Percentiles rank a stretch among this genome's conserved stretches.
These are phyloP conservation scores for Megacollybia platyphylla DNA, from an alignment of 1,284 basidiomycete genomes.

Conservation along the genomic window DNA sequence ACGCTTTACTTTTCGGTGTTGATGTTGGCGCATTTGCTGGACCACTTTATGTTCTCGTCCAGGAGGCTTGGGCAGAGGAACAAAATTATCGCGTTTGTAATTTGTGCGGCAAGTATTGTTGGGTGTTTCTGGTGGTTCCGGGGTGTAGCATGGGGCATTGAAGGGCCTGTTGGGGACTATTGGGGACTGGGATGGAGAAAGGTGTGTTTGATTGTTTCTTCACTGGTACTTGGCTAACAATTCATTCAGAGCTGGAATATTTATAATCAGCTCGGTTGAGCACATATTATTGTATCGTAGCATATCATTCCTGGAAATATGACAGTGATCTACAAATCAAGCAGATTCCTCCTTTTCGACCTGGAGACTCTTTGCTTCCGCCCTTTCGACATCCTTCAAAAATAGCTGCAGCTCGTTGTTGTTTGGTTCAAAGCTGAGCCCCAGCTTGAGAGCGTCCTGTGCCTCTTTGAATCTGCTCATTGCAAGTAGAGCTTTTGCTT, in stretches of 20 bases:
- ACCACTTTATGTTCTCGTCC: conserved; percentile 84
- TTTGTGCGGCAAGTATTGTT: conserved; percentile 50
- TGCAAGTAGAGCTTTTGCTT: conserved; percentile 78
- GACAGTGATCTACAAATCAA: no score
- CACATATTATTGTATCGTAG: background rate
- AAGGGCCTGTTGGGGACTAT: conserved; percentile 71
- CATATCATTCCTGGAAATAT: no score
- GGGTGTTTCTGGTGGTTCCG: conserved; percentile 91
- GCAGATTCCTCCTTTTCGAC: background rate
- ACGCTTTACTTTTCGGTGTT: conserved; percentile 94
- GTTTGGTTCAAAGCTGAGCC: conserved; percentile 67
- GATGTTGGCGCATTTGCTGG: conserved; percentile 82
- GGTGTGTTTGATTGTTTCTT: conserved; percentile 26
- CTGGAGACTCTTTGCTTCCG: background rate
- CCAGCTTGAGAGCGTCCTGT: conserved; percentile 70
- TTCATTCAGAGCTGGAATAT: conserved; percentile 25
- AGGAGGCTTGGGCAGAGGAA: conserved; percentile 45
- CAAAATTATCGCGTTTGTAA: conserved; percentile 65
- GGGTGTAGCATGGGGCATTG: conserved; percentile 80
- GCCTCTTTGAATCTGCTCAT: conserved; percentile 67
- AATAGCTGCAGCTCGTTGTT: background rate
- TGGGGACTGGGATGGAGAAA: conserved; percentile 76
- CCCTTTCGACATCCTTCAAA: background rate
- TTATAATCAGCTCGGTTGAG: conserved; percentile 14
- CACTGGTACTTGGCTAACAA: conserved; percentile 3